Percentiles rank a stretch among this genome's conserved stretches.
Evolutionary conservation across 257 asterid species (phyloP).

Genomic region (Voacanga thouarsii): DNA sequence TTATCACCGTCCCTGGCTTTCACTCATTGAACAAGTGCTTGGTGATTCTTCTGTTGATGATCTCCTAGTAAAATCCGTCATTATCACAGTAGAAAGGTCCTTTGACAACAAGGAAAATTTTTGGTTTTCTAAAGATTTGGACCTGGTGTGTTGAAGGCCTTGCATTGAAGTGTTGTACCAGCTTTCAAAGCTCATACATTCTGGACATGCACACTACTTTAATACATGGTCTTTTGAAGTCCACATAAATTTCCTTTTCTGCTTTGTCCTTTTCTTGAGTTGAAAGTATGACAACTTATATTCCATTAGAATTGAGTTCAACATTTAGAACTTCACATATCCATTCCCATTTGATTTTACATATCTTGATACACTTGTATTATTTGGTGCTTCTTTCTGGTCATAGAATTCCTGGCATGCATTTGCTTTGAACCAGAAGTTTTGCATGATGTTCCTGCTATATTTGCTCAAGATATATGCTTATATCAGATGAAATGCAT

Average conservation of each 20-base stretch:
- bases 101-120: background rate
- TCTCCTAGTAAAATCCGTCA: background rate
- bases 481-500: background rate
- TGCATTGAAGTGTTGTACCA: background rate
- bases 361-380: background rate
- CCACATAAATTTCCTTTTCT: background rate
- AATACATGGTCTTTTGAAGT: background rate
- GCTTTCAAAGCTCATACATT: background rate
- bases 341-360: background rate
- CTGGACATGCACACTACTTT: background rate
- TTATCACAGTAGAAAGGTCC: background rate
- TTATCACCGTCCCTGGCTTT: background rate
- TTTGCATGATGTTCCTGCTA: background rate
- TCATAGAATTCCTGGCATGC: background rate
- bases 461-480: background rate
- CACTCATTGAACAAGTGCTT: background rate
- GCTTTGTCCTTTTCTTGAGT: background rate
- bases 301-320: background rate
- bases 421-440: background rate
- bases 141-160: background rate
- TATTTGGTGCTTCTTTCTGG: conserved; percentile 3
- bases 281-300: background rate
- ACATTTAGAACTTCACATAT: background rate
- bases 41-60: background rate
- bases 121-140: background rate